Evolutionary conservation across 176 grass and related monocot species (phyloP), one percentile per base, ranked within the genome.

Genomic region (Microstegium vimineum): DNA sequence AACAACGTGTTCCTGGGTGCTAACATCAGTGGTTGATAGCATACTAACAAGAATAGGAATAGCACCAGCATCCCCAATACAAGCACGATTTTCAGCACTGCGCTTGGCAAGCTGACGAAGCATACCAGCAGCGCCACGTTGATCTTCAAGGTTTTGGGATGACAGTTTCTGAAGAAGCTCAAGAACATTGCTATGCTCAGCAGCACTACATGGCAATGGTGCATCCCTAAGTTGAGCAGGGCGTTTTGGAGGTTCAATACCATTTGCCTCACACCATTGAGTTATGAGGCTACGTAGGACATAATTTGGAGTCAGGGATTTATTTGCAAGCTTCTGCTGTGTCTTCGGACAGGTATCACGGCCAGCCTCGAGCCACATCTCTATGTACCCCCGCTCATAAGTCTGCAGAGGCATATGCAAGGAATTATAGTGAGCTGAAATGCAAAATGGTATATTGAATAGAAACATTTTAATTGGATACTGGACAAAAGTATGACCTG

Each of bases 221-320:
- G 84, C 43, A 69, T 88, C 93, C 83, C 65, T 77, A 77, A 4
- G 71, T 37, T 84, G 84, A 83, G 86, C 70, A 42, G 82, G 17
- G 60, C 79, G 75, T 69, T 91, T 98, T 41, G 90, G 96, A 5
- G 89, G 90, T n/a, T 98, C 93, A 4, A 91, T 75, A 22, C 93
- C 93, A 77, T 98, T 98, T n/a, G 82, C 89, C 84, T 95, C 90
- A 5, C 90, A 95, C 96, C 96, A 95, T 71, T 95, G 96, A 65
- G 90, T 76, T 75, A 95, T 93, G 43, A 98, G 86, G 74, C 92
- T 95, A 36, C 85, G 88, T 22, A 98, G 62, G 31, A 95, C 90
- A 72, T 84, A 98, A 73, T 95, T 98, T 57, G 96, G 95, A 20
- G 93, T 98, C 26, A 98, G 65, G 57, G 84, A 93, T 86, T 84